Conservation (phyloP, 2,329 filamentous ascomycete species). For the Talaromyces sp. region DNA sequence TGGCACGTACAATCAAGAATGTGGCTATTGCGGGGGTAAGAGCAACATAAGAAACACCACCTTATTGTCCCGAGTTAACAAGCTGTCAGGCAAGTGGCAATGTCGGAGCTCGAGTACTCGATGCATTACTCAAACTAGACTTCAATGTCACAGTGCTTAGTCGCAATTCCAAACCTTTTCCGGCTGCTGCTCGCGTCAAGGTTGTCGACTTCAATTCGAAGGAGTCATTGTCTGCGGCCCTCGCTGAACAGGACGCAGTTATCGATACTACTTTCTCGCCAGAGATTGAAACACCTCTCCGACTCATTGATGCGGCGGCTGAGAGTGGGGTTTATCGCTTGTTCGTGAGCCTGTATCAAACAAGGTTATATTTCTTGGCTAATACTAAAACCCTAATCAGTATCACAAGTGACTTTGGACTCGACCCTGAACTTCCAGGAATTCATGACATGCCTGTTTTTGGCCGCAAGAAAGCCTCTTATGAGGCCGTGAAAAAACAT, state of each 20-base stretch:
- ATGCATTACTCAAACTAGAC: constrained; percentile 12
- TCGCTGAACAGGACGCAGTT: constrained; percentile 14
- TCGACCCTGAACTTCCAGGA: constrained; percentile 17
- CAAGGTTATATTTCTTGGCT: neutral
- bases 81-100: constrained; percentile 2
- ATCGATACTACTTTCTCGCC: constrained; percentile 14
- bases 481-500: constrained; percentile 15
- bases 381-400: neutral
- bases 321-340: constrained; percentile 13
- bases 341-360: constrained; percentile 6
- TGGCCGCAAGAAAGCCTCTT: constrained; percentile 14
- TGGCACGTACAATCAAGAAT: constrained; percentile 5
- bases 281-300: constrained; percentile 11
- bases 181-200: constrained; percentile 9
- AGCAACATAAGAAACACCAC: neutral
- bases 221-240: constrained; percentile 10
- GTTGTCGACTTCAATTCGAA: constrained; percentile 14
- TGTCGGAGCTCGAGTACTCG: constrained; percentile 4
- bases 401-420: constrained; percentile 17
- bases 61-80: neutral
- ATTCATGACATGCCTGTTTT: constrained; percentile 17
- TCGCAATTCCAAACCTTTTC: constrained; percentile 13
- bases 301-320: constrained; percentile 14
- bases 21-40: constrained; percentile 9
- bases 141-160: constrained; percentile 17